Evolutionary conservation across 345 rosid genomes (phyloP), one percentile per base, ranked within the genome.

Genomic region (Salix purpurea): DNA sequence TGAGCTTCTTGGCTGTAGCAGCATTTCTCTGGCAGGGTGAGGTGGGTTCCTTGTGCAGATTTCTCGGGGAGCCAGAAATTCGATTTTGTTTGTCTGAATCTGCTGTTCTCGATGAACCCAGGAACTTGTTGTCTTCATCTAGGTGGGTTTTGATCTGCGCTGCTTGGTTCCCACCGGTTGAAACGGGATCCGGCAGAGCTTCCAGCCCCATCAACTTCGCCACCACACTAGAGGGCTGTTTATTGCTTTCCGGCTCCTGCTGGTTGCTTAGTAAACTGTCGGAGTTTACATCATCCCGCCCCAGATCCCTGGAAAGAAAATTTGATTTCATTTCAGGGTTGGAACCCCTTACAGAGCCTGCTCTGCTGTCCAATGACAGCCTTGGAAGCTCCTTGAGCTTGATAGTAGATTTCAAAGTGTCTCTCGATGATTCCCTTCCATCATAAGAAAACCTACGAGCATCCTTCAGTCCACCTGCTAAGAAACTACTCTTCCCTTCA

Each of bases 131-230:
- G 74, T 84, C 80, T n/a, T 65, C 85, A 60, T 75, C 74, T 6
- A 62, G 65, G 39, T 71, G 26, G 70, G 80, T 75, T 70, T 77
- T 69, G 39, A 54, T 67, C 36, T 75, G 77, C 64, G 70, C 69
- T 13, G 72, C 73, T 52, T 71, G 86, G 77, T 76, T 71, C 40
- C 62, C 69, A 12, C 61, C 78, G 62, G 67, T 42, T 18, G 78
- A 67, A 74, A 42, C 68, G 50, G 89, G 65, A 71, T 85, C 88
- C 50, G 91, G 91, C 56, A 85, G 76, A 76, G 79, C 79, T 74
- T 94, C 99, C 73, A 96, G 85, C 30, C 99, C 98, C 98, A 94
- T 96, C 82, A 96, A 69, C 86, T 88, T 94, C 23, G 93, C 98
- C 72, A 94, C 91, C 67, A 92, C 87, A 73, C 90, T 86, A 6